Evolutionary conservation across 768 basidiomycete species (phyloP).

Genomic region (Mycena amicta): DNA sequence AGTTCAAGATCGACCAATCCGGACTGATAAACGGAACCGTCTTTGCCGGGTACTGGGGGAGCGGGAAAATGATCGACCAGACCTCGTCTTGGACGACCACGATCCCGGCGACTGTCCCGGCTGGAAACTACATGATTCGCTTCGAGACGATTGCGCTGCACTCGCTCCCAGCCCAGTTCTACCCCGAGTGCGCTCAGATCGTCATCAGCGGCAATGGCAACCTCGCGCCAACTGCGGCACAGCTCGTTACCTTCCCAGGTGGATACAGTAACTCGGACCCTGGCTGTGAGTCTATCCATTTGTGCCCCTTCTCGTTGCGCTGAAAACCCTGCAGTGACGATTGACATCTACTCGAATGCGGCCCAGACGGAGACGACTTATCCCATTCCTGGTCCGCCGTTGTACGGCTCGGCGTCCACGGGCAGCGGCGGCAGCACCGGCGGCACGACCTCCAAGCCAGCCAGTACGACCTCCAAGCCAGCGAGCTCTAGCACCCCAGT

Average conservation of each 20-base stretch:
- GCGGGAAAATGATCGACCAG: constrained; percentile 46
- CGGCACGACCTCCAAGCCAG: constrained; percentile 17
- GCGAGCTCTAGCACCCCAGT: constrained; percentile 15
- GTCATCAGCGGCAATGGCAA: constrained; percentile 44
- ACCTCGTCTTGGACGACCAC: constrained; percentile 50
- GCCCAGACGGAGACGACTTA: constrained; percentile 45
- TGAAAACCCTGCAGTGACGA: constrained; percentile 37
- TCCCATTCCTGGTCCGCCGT: constrained; percentile 46
- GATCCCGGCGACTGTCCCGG: constrained; percentile 46
- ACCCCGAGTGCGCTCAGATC: constrained; percentile 60
- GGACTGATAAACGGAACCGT: constrained; percentile 49
- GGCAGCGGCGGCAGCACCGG: constrained; percentile 13
- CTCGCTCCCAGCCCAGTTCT: constrained; percentile 67
- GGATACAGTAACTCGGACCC: constrained; percentile 46
- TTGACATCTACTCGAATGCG: constrained; percentile 43
- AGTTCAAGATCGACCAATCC: constrained; percentile 53
- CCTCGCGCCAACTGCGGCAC: constrained; percentile 38
- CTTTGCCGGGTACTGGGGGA: constrained; percentile 41
- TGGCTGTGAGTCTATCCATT: constrained; percentile 35
- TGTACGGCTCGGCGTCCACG: constrained; percentile 43
- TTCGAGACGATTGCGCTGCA: constrained; percentile 53
- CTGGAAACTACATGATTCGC: constrained; percentile 49
- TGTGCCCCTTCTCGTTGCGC: constrained; percentile 3
- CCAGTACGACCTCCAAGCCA: constrained; percentile 21
- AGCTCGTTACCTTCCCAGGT: constrained; percentile 54